Percentiles rank a stretch among this genome's conserved stretches.
phyloP scores from a whole-genome alignment of 192 early-diverging fungal species.

The Coemansia sp. region DNA sequence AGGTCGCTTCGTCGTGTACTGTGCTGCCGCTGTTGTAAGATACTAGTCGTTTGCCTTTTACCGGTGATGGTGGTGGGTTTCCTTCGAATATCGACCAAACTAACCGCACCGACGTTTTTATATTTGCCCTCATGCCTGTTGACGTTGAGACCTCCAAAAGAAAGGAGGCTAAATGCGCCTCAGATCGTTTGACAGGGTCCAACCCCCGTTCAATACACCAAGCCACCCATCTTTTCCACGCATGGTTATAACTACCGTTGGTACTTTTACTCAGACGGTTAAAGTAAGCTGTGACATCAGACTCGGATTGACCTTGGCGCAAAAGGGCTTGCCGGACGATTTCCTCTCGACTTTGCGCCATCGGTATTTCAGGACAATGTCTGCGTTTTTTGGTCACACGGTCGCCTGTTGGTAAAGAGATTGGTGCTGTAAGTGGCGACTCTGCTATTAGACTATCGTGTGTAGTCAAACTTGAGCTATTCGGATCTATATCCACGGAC shows the following conservation, averaged over 20 bases:
- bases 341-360: background rate
- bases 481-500: background rate
- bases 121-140: background rate
- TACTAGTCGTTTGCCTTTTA: background rate
- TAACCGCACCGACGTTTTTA: conserved; percentile 9
- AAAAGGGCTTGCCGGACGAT: background rate
- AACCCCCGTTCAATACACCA: background rate
- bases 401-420: background rate
- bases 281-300: background rate
- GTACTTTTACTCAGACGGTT: background rate
- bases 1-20: background rate
- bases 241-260: background rate
- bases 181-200: background rate
- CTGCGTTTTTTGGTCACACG: background rate
- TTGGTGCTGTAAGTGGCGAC: background rate
- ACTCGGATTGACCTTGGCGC: background rate
- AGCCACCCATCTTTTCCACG: background rate
- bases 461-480: background rate
- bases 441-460: background rate
- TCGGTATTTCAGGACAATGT: background rate
- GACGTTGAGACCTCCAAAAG: background rate
- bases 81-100: conserved; percentile 15
- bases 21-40: background rate
- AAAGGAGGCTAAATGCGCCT: background rate
- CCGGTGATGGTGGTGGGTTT: background rate